A percentile compares a stretch with the other conserved stretches of the same genome.
Conservation (phyloP, 2,329 filamentous ascomycete genomes). For the Cyphellophora attinorum region DNA sequence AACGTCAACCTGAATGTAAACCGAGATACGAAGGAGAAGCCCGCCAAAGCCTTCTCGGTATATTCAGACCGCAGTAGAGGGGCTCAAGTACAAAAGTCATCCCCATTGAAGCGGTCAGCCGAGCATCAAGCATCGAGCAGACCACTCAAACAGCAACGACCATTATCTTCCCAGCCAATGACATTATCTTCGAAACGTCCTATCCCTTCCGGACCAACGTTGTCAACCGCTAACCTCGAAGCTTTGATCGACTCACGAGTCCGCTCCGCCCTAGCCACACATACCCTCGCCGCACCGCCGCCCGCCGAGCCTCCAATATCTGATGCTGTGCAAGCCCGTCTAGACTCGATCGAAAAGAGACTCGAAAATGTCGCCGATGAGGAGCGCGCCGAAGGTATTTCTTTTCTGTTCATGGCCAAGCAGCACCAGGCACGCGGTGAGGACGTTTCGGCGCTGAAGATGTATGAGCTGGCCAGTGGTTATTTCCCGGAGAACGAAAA, state of each 20-base stretch:
- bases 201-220: conserved; percentile 16
- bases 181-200: conserved; percentile 17
- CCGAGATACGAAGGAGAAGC: conserved; percentile 53
- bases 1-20: conserved; percentile 57
- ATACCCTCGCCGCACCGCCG: conserved; percentile 19
- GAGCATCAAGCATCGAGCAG: conserved; percentile 26
- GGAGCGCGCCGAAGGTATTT: conserved; percentile 67
- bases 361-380: conserved; percentile 73
- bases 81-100: conserved; percentile 27
- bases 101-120: conserved; percentile 27
- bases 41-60: conserved; percentile 75
- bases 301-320: conserved; percentile 47
- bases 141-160: conserved; percentile 34
- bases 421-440: conserved; percentile 81
- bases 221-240: conserved; percentile 64
- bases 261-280: conserved; percentile 67
- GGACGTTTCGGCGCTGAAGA: conserved; percentile 64
- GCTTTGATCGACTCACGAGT: conserved; percentile 89
- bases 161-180: conserved; percentile 15
- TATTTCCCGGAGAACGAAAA: conserved; percentile 83
- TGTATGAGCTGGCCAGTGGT: conserved; percentile 76
- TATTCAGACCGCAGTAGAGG: conserved; percentile 59
- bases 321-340: conserved; percentile 67
- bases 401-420: conserved; percentile 80
- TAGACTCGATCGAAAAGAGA: conserved; percentile 79